A percentile compares a stretch with the other conserved stretches of the same genome.
Conservation (phyloP, 2,329 filamentous ascomycete genomes). For the Phaeosphaeria sp. region DNA sequence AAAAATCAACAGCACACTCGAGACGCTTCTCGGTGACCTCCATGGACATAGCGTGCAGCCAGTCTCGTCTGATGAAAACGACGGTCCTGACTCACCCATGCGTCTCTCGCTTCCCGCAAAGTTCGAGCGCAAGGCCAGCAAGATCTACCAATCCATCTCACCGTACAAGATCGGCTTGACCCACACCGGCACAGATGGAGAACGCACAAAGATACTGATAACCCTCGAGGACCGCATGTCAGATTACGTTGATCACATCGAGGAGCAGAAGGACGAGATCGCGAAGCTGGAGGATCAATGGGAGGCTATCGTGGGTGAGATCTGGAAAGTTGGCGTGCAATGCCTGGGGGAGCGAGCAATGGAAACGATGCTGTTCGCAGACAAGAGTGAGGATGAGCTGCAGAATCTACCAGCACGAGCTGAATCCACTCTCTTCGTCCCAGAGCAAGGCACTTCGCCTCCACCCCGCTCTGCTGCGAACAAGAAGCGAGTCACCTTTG, state of each 20-base stretch:
- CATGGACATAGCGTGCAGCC: conserved; percentile 21
- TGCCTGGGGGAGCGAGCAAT: conserved; percentile 33
- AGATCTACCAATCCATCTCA: conserved; percentile 30
- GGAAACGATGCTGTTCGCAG: conserved; percentile 21
- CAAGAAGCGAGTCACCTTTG: conserved; percentile 36
- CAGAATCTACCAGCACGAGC: conserved; percentile 3
- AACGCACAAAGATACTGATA: conserved; percentile 8
- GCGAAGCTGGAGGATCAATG: conserved; percentile 31
- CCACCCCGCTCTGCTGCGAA: not conserved
- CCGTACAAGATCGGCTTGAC: conserved; percentile 16
- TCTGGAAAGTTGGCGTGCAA: conserved; percentile 34
- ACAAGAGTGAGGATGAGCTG: not conserved
- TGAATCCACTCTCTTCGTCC: conserved; percentile 25
- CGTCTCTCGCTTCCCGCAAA: conserved; percentile 24
- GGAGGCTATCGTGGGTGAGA: conserved; percentile 36
- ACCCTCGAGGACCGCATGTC: conserved; percentile 28
- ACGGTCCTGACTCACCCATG: conserved; percentile 10
- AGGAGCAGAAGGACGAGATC: conserved; percentile 25
- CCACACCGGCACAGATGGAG: conserved; percentile 15
- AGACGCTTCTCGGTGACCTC: conserved; percentile 14
- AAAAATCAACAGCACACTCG: conserved; percentile 30
- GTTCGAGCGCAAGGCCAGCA: conserved; percentile 22
- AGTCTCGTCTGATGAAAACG: conserved; percentile 7
- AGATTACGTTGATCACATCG: conserved; percentile 27
- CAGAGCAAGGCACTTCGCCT: conserved; percentile 17